These are phyloP conservation scores for Mycena galopus DNA, from an alignment of 768 basidiomycete species.

Conservation along the genomic window DNA sequence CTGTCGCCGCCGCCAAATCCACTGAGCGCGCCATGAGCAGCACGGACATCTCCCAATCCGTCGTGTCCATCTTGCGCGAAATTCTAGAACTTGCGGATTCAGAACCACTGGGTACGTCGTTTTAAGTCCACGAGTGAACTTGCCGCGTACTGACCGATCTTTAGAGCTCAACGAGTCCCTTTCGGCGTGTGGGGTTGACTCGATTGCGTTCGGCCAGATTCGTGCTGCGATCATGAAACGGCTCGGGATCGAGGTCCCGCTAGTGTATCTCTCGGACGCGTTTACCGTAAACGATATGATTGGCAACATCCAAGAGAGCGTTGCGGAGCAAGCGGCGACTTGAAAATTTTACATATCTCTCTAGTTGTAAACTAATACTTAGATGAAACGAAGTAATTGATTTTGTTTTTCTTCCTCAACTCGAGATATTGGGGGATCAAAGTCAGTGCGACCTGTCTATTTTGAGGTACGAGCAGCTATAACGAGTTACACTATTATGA, in stretches of 20 bases:
- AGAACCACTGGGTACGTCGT: constrained; percentile 46
- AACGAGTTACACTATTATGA: no score
- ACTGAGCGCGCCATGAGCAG: constrained; percentile 28
- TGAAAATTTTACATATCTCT: no score
- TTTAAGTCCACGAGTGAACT: no score
- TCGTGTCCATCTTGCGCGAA: constrained; percentile 41
- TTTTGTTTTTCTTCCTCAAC: no score
- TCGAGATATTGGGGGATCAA: no score
- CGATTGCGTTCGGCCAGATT: constrained; percentile 52
- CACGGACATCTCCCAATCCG: constrained; percentile 33
- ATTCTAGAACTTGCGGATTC: constrained; percentile 39
- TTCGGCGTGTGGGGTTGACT: constrained; percentile 48
- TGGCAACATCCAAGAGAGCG: constrained; percentile 35
- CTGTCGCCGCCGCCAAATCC: not conserved
- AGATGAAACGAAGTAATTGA: no score
- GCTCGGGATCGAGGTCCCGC: no score
- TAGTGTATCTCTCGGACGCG: no score
- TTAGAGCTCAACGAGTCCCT: constrained; percentile 46
- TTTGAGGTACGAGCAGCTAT: no score
- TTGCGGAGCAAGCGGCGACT: not conserved
- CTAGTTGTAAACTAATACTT: no score
- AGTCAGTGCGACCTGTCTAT: no score
- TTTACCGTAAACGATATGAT: constrained; percentile 49
- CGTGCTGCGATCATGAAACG: constrained; percentile 47
- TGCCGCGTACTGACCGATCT: not conserved